Evolutionary conservation across 805 yeast genomes (phyloP).

Genomic region (Saturnispora saitoi): DNA sequence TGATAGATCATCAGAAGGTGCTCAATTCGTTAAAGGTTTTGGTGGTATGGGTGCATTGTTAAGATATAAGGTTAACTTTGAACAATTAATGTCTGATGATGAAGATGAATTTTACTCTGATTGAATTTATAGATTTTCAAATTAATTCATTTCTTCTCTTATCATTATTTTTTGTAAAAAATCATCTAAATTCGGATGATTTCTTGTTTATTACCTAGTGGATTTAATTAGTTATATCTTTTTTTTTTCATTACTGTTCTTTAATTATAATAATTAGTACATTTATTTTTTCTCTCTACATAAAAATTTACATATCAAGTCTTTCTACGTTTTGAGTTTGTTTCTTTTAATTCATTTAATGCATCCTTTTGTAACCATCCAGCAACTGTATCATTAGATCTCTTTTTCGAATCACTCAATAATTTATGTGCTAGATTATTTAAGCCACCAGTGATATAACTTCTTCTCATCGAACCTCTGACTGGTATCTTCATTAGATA

Average conservation of each 20-base stretch:
- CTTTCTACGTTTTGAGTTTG: neutral
- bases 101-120: slow-evolving; percentile 67
- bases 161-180: slow-evolving; percentile 3
- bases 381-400: slow-evolving; percentile 52
- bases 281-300: neutral
- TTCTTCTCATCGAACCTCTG: slow-evolving; percentile 55
- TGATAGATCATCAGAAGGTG: slow-evolving; percentile 96
- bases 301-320: neutral
- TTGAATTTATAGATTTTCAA: slow-evolving; percentile 16
- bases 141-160: slow-evolving; percentile 3
- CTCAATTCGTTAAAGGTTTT: slow-evolving; percentile 94
- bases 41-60: slow-evolving; percentile 98
- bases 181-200: neutral
- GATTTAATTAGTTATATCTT: neutral
- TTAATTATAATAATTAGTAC: neutral
- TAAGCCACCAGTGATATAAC: slow-evolving; percentile 73
- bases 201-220: neutral
- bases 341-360: slow-evolving; percentile 43
- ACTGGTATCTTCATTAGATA: slow-evolving; percentile 44
- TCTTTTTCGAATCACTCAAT: slow-evolving; percentile 38
- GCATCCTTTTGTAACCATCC: slow-evolving; percentile 69
- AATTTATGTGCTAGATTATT: slow-evolving; percentile 71
- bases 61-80: slow-evolving; percentile 95
- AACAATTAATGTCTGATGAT: slow-evolving; percentile 81
- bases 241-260: neutral